Evolutionary conservation across 345 rosid species (phyloP), one percentile per base, ranked within the genome.

Genomic region (Melastoma malabathricum): DNA sequence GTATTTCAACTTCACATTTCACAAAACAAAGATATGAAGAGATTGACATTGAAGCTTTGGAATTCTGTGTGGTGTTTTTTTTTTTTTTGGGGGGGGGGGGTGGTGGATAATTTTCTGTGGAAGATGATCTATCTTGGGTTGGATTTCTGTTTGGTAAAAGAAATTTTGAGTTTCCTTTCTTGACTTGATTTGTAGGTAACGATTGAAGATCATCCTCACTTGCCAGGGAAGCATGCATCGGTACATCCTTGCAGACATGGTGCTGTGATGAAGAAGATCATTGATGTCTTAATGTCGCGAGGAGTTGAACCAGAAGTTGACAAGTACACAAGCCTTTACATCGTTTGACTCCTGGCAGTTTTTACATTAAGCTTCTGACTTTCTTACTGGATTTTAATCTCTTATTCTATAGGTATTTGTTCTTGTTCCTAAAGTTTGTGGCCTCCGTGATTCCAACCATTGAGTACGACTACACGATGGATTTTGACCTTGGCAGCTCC

Each of bases 291-390:
- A 57, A 79, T 93, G 97, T 84, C 97, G 3, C 95, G 72, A 41
- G 99, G 95, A 49, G 97, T 88, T 47, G 97, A 93, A 68, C 99
- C 99, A 20, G 94, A 88, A 85, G 99, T 93, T 65, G 95, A 88
- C 71, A 93, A 84, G 97, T 93, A 73, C 72, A 59, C 34, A 50
- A 12, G 53, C 19, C 57, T 22, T 15, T 19, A 20, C 27, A 14
- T 44, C 18, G 4, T 53, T 43, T 0, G 25, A 27, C 25, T 5
- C 13, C 29, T 19, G 13, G 27, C 56, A 38, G 13, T 4, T 22
- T 41, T 25, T 27, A 41, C 22, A 20, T 60, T 47, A 43, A 48
- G 48, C 27, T 39, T 47, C 10, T 49, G 15, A 14, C 13, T 45
- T 41, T 22, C 16, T 63, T 22, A 41, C 23, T 1, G 10, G 15